Percentiles rank a stretch among this genome's conserved stretches.
phyloP scores from a whole-genome alignment of 768 basidiomycete species.

The Scleroderma bovista region DNA sequence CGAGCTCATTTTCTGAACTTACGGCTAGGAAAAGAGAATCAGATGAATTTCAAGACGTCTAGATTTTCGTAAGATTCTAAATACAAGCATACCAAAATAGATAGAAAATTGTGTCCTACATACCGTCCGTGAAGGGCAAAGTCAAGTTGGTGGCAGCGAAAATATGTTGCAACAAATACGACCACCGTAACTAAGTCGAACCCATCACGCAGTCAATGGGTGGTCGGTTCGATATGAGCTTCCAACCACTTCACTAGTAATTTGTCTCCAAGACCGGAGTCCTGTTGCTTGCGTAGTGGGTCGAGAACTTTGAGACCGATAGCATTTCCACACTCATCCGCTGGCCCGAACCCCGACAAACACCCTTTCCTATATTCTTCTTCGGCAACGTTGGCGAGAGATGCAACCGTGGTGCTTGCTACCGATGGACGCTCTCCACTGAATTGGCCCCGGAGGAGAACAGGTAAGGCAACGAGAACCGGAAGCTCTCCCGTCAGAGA shows the following conservation, averaged over 20 bases:
- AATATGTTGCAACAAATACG: not conserved
- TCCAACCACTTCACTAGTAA: constrained; percentile 45
- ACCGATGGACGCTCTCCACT: not conserved
- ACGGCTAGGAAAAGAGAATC: too few species aligned
- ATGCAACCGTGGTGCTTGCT: constrained; percentile 35
- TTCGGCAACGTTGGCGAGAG: constrained; percentile 53
- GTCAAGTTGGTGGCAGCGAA: not conserved
- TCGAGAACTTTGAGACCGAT: constrained; percentile 56
- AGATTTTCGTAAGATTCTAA: not conserved
- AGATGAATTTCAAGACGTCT: not conserved
- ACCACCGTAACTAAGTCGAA: not conserved
- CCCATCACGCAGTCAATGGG: constrained; percentile 18
- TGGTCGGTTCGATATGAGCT: constrained; percentile 8
- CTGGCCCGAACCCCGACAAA: constrained; percentile 69
- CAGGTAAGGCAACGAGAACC: constrained; percentile 66
- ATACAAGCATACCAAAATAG: not conserved
- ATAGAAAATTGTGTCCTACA: not conserved
- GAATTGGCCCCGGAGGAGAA: constrained; percentile 49
- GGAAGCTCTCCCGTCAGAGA: constrained; percentile 59
- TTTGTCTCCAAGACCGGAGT: constrained; percentile 23
- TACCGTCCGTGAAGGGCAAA: not conserved
- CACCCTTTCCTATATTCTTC: constrained; percentile 63
- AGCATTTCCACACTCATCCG: constrained; percentile 62
- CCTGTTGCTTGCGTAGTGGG: constrained; percentile 33
- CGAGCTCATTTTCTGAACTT: too few species aligned